Conservation (phyloP, 1,284 basidiomycete species). For the Cryptococcus sp. region DNA sequence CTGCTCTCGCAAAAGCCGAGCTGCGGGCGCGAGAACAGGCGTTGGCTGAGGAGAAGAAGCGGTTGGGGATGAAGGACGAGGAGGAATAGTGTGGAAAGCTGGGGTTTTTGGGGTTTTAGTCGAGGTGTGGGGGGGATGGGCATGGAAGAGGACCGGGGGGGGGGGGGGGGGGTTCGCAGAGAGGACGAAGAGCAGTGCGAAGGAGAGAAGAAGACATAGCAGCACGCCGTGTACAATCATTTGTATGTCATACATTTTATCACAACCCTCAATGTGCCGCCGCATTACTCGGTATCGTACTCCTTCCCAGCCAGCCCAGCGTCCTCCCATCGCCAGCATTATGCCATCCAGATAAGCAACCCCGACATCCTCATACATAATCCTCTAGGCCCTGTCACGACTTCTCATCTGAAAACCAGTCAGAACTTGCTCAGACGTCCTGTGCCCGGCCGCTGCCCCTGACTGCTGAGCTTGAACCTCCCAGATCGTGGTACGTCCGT, state of each 20-base stretch:
- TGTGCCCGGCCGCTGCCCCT: no score
- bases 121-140: background rate
- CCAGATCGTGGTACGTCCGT: no score
- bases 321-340: no score
- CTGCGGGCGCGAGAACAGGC: constrained; percentile 89
- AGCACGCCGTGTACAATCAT: background rate
- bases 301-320: no score
- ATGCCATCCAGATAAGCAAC: no score
- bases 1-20: constrained; percentile 81
- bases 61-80: constrained; percentile 48
- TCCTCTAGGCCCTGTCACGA: no score
- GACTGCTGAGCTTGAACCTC: no score
- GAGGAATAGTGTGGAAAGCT: background rate
- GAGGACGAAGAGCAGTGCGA: background rate
- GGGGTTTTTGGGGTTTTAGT: background rate
- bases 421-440: no score
- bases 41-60: constrained; percentile 78
- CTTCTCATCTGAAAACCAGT: no score
- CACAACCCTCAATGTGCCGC: background rate
- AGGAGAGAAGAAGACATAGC: background rate
- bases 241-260: background rate
- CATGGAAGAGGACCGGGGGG: background rate
- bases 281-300: no score
- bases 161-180: background rate
- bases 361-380: no score